Conservation (phyloP, 331 rosid genomes). For the Acacia pycnantha region DNA sequence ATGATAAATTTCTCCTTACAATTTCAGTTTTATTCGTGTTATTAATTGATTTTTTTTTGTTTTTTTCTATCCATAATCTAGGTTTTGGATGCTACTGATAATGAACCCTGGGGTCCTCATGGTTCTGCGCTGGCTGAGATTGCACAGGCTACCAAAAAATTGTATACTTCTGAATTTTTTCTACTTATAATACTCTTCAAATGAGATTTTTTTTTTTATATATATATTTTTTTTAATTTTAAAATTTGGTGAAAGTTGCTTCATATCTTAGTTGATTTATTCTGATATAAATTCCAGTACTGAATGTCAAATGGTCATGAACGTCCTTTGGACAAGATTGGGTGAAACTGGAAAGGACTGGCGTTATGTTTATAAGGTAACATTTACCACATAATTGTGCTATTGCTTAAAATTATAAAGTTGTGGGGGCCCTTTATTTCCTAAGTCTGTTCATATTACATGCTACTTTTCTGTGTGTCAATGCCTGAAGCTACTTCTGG, state of each 20-base stretch:
- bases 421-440: conserved; percentile 9
- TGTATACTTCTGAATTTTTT: conserved; percentile 40
- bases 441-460: conserved; percentile 13
- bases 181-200: neutral
- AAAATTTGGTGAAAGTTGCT: conserved; percentile 15
- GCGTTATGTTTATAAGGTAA: conserved; percentile 97
- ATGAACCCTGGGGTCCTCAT: conserved; percentile 99
- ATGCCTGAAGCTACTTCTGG: conserved; percentile 36
- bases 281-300: conserved; percentile 60
- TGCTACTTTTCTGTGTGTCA: conserved; percentile 15
- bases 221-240: too few species aligned
- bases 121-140: conserved; percentile 90
- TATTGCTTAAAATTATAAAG: conserved; percentile 13
- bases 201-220: neutral
- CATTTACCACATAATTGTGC: conserved; percentile 12
- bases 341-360: conserved; percentile 95
- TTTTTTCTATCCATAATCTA: conserved; percentile 32
- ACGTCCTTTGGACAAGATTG: conserved; percentile 94
- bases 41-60: neutral
- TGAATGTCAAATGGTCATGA: conserved; percentile 98
- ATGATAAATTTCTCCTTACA: neutral
- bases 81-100: conserved; percentile 96
- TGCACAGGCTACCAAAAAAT: conserved; percentile 90
- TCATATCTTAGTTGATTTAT: conserved; percentile 26
- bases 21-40: neutral